Conservation (phyloP, 2,329 filamentous ascomycete species). For the Diaporthe humulicola region DNA sequence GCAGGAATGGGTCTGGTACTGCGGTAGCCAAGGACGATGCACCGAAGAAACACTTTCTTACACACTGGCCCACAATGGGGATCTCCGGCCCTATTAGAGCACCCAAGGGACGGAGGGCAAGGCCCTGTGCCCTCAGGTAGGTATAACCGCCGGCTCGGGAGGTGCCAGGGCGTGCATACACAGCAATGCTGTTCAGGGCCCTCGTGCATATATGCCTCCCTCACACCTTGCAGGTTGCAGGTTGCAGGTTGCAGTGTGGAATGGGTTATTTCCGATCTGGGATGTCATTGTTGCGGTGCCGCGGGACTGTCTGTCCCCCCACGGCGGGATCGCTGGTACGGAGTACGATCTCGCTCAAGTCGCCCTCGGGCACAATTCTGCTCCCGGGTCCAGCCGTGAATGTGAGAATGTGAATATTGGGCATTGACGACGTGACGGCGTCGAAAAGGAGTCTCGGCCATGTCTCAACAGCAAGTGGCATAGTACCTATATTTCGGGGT, state of each 20-base stretch:
- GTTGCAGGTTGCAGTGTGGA: not conserved
- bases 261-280: slow-evolving; percentile 17
- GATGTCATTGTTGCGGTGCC: not conserved
- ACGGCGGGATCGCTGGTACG: slow-evolving; percentile 6
- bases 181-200: not conserved
- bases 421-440: not conserved
- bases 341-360: not conserved
- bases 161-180: slow-evolving; percentile 7
- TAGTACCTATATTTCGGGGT: not conserved
- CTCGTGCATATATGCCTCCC: slow-evolving; percentile 2
- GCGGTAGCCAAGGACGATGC: slow-evolving; percentile 25
- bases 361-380: slow-evolving; percentile 2
- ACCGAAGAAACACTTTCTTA: slow-evolving; percentile 24
- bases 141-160: slow-evolving; percentile 26
- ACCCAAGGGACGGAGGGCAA: not conserved
- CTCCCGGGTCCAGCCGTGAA: not conserved
- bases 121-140: not conserved
- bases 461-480: not conserved
- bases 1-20: slow-evolving; percentile 19
- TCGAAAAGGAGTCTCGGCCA: not conserved
- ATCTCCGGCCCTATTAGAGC: slow-evolving; percentile 7
- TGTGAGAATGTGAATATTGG: not conserved
- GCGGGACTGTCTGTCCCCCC: not conserved
- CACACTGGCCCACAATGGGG: slow-evolving; percentile 13
- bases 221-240: not conserved